A percentile compares a stretch with the other conserved stretches of the same genome.
phyloP scores from a whole-genome alignment of 1,284 basidiomycete species.

The Agroathelia rolfsii region DNA sequence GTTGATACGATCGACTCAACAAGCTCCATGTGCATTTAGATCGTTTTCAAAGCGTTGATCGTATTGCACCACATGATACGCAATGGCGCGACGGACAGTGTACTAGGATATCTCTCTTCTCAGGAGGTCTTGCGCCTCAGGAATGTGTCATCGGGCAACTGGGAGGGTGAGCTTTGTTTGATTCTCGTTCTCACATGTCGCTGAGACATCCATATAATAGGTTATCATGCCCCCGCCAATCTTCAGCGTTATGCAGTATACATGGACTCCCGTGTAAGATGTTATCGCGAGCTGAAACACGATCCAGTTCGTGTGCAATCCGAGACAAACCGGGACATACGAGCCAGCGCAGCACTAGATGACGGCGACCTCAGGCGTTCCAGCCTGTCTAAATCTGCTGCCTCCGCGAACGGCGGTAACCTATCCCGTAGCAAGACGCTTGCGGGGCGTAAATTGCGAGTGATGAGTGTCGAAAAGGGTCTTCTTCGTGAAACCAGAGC shows the following conservation, averaged over 20 bases:
- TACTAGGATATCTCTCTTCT: slow-evolving; percentile 74
- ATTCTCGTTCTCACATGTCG: slow-evolving; percentile 5
- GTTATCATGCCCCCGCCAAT: slow-evolving; percentile 80
- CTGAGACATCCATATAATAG: slow-evolving; percentile 40
- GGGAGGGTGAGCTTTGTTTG: slow-evolving; percentile 58
- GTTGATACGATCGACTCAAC: slow-evolving; percentile 33
- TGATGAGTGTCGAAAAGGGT: slow-evolving; percentile 94
- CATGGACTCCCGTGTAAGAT: slow-evolving; percentile 82
- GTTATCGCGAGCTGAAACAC: slow-evolving; percentile 86
- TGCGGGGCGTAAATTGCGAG: slow-evolving; percentile 75
- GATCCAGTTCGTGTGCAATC: slow-evolving; percentile 88
- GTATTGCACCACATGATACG: slow-evolving; percentile 94
- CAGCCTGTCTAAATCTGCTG: slow-evolving; percentile 9
- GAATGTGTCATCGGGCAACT: slow-evolving; percentile 69
- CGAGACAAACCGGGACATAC: slow-evolving; percentile 80
- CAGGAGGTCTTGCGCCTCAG: slow-evolving; percentile 72
- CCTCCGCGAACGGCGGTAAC: slow-evolving; percentile 14
- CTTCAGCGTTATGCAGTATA: slow-evolving; percentile 84
- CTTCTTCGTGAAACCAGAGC: slow-evolving; percentile 85
- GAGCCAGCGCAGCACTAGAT: slow-evolving; percentile 20
- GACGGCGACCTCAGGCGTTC: slow-evolving; percentile 13
- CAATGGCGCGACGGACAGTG: slow-evolving; percentile 86
- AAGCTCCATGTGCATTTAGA: no score
- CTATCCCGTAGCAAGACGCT: slow-evolving; percentile 65
- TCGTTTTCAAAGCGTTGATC: slow-evolving; percentile 94